Conservation (phyloP, 176 grass and related monocot species). For the Rhynchospora breviuscula region DNA sequence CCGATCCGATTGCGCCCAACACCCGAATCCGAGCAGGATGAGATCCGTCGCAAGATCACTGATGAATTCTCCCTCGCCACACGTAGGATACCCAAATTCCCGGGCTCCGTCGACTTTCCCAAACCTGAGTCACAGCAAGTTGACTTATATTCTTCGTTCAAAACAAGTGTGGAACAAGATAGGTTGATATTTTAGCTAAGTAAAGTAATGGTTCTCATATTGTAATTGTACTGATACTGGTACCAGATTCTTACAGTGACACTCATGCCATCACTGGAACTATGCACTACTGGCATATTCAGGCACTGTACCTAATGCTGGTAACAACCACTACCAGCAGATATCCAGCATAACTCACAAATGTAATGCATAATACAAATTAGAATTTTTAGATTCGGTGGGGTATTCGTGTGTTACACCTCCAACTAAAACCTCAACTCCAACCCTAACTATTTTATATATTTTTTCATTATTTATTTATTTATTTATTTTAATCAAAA, state of each 20-base stretch:
- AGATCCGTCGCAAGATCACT: conserved; percentile 39
- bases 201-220: not conserved
- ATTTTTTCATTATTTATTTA: not conserved
- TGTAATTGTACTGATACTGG: not conserved
- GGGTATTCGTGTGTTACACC: not conserved
- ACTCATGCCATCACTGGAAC: not conserved
- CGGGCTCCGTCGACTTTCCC: conserved; percentile 51
- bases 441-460: not conserved
- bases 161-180: not conserved
- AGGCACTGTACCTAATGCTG: not conserved
- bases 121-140: not conserved
- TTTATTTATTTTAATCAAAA: conserved; percentile 22
- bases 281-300: not conserved
- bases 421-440: not conserved
- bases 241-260: not conserved
- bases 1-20: conserved; percentile 24
- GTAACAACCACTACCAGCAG: not conserved
- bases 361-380: not conserved
- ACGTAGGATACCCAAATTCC: conserved; percentile 56
- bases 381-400: not conserved
- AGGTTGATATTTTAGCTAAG: not conserved
- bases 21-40: conserved; percentile 19
- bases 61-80: conserved; percentile 63
- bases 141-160: not conserved
- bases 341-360: not conserved